phyloP scores from a whole-genome alignment of 164 flowering plant genomes.

The Litsea cubeba region DNA sequence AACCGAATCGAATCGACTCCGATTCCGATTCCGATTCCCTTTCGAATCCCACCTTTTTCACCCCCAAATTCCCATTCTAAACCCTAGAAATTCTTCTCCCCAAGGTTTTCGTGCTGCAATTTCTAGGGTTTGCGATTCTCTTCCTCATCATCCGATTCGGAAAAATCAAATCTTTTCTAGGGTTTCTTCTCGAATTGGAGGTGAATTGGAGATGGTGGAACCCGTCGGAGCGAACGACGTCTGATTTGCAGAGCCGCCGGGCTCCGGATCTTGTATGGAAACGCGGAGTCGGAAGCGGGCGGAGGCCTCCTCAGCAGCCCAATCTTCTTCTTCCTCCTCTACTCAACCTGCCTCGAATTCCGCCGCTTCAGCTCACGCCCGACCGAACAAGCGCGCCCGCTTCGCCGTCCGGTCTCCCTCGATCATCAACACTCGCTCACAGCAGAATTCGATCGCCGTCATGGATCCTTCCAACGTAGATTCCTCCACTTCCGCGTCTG shows the following conservation, averaged over 20 bases:
- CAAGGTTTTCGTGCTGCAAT: neutral
- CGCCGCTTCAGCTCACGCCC: constrained; percentile 31
- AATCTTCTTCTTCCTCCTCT: constrained; percentile 35
- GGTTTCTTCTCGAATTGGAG: neutral
- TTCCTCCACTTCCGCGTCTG: constrained; percentile 46
- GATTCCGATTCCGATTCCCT: too few relatives aligned
- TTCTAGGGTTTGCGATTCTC: constrained; percentile 7
- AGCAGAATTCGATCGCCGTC: constrained; percentile 28
- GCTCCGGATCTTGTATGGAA: constrained; percentile 83
- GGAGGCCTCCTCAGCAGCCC: constrained; percentile 99
- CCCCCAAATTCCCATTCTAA: too few relatives aligned
- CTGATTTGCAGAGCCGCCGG: constrained; percentile 44
- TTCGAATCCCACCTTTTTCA: too few relatives aligned
- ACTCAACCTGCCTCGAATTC: constrained; percentile 23
- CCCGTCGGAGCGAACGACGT: constrained; percentile 29
- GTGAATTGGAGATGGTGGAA: constrained; percentile 16
- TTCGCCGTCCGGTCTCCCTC: constrained; percentile 32
- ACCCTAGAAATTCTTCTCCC: too few relatives aligned
- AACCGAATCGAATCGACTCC: too few relatives aligned
- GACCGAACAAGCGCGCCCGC: constrained; percentile 65
- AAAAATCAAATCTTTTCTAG: neutral
- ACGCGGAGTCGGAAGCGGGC: constrained; percentile 99
- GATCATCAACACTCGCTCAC: constrained; percentile 55
- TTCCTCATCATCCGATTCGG: neutral
- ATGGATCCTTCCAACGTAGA: constrained; percentile 54